phyloP scores from a whole-genome alignment of 495 filamentous ascomycete genomes.

The Aspergillus bridgeri region DNA sequence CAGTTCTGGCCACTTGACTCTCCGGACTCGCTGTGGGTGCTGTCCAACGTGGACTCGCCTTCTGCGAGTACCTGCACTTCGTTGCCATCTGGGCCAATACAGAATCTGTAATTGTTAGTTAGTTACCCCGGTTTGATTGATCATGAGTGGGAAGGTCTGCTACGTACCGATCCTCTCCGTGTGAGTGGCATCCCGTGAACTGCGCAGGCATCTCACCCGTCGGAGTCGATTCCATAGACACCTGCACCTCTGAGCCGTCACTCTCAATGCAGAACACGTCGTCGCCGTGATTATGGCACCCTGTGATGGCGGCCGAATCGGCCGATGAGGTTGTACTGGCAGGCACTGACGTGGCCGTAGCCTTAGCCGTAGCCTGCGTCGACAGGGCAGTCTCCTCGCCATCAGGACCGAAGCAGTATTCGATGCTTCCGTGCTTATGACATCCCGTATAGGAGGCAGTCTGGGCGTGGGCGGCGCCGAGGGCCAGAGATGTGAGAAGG shows the following conservation, averaged over 20 bases:
- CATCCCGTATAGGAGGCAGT: slow-evolving; percentile 6
- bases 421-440: slow-evolving; percentile 10
- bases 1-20: slow-evolving; percentile 34
- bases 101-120: slow-evolving; percentile 34
- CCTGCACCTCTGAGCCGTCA: slow-evolving; percentile 37
- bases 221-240: slow-evolving; percentile 36
- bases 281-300: slow-evolving; percentile 37
- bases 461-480: slow-evolving; percentile 4
- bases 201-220: slow-evolving; percentile 41
- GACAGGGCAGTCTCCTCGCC: slow-evolving; percentile 25
- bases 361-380: slow-evolving; percentile 11
- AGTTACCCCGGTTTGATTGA: neutral
- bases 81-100: slow-evolving; percentile 44
- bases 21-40: slow-evolving; percentile 12
- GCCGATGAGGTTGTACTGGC: slow-evolving; percentile 17
- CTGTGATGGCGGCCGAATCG: slow-evolving; percentile 32
- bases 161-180: slow-evolving; percentile 45
- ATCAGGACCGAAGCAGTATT: slow-evolving; percentile 25
- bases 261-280: slow-evolving; percentile 41
- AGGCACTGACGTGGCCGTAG: neutral
- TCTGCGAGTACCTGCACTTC: slow-evolving; percentile 40
- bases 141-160: neutral
- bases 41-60: slow-evolving; percentile 18
- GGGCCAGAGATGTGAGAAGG: neutral
- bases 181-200: slow-evolving; percentile 52